Evolutionary conservation across 768 basidiomycete genomes (phyloP).

Genomic region (Lactarius evosmus): DNA sequence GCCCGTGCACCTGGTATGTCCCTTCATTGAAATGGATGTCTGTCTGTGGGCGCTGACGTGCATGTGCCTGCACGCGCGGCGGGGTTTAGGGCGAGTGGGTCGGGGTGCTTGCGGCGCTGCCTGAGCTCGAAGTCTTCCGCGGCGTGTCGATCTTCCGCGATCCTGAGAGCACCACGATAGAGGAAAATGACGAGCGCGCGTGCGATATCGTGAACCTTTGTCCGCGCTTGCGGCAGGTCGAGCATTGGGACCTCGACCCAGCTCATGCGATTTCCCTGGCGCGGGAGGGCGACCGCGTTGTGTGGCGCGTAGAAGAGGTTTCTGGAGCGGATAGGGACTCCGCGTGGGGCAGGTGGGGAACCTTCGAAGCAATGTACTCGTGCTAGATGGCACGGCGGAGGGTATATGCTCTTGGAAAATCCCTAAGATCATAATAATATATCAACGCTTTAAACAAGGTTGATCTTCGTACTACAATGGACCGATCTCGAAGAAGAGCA

Average conservation of each 20-base stretch:
- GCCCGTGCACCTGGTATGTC: background rate
- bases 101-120: background rate
- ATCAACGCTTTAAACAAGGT: too few species aligned
- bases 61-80: too few species aligned
- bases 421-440: too few species aligned
- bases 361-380: background rate
- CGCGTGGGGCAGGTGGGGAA: background rate
- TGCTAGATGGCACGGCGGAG: too few species aligned
- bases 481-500: too few species aligned
- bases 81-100: background rate
- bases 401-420: too few species aligned
- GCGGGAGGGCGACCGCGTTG: background rate
- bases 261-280: background rate
- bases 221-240: background rate
- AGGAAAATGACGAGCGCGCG: slow-evolving; percentile 9
- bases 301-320: slow-evolving; percentile 1
- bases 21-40: background rate
- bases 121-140: slow-evolving; percentile 4
- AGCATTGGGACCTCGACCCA: slow-evolving; percentile 11
- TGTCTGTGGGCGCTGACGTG: background rate
- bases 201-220: background rate
- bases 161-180: background rate
- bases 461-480: too few species aligned
- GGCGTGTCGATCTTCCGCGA: slow-evolving; percentile 2
- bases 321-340: background rate